Base-by-base conservation (phyloP, 73 alveolate genomes). In the Diophrys appendiculata region DNA sequence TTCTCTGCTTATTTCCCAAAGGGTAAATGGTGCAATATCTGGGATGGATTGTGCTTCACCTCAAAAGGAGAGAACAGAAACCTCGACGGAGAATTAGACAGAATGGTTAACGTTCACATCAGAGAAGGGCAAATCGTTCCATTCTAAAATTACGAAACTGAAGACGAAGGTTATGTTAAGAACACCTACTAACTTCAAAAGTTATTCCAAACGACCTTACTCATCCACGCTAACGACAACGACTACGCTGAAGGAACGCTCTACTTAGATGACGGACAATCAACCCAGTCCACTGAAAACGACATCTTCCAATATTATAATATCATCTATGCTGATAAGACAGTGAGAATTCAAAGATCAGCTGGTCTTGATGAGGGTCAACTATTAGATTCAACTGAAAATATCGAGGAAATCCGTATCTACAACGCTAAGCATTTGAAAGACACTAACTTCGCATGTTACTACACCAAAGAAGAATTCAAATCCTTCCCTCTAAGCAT, bases 1-100 rank as follows among this genome's bases (percentile, higher is more conserved):
- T 34, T 56, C 35, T 5, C 22, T n/a, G 35, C 88, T 0, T 85
- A 85, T 77, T 85, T 85, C 93, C 93, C 93, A 26, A 77, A 72
- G n/a, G 90, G 90, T 1, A 54, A 53, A 28, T 80, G 94, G 88
- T 88, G 54, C 28, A 56, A 30, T 56, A 55, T 77, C 1, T 23
- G 28, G 29, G 69, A 76, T 53, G 81, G 52, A 25, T 33, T 43
- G 54, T 23, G 28, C 32, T 0, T 69, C 24, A 64, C 69, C 29
- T 24, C 2, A 13, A 35, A 64, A 8, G 85, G 75, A 0, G 83
- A 54, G 2, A 67, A 2, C 2, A 52, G 28, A 5, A 67, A 54
- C 22, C 68, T 29, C 68, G 64, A 75, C 33, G 18, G n/a, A 14
- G 64, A 43, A 2, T 29, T 75, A 0, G 67, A 5, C 24, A 13